Conservation (phyloP, 306 rosid genomes). For the Ormosia semicastrata region DNA sequence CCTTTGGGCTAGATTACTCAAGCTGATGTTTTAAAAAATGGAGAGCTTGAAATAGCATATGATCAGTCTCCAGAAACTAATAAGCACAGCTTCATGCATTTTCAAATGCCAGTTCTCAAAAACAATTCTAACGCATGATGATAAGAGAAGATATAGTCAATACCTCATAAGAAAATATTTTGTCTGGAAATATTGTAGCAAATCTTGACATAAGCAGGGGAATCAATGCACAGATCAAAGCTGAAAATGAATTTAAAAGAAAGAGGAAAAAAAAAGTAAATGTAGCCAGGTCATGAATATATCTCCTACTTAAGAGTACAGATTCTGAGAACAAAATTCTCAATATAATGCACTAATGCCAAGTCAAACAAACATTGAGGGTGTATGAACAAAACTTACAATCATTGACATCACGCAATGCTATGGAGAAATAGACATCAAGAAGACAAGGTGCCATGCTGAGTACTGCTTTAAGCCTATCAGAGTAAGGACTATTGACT, state of each 20-base stretch:
- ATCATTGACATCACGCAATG: conserved; percentile 68
- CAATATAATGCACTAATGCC: conserved; percentile 1
- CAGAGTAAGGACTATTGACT: conserved; percentile 68
- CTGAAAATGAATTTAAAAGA: conserved; percentile 50
- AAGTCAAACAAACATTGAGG: conserved; percentile 20
- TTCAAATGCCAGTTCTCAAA: conserved; percentile 17
- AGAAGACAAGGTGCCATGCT: conserved; percentile 65
- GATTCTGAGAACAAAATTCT: background rate
- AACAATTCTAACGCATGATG: background rate
- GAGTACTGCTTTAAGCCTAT: conserved; percentile 74
- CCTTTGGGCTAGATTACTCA: background rate
- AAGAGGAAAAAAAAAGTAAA: conserved; percentile 16
- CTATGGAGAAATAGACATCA: conserved; percentile 75
- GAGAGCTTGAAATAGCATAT: background rate
- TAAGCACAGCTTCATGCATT: background rate
- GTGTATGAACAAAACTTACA: conserved; percentile 53
- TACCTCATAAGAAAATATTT: conserved; percentile 78
- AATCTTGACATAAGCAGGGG: conserved; percentile 89
- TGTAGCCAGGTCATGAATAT: conserved; percentile 12
- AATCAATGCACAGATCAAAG: conserved; percentile 89
- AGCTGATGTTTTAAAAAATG: background rate
- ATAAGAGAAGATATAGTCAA: conserved; percentile 24
- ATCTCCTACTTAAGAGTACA: background rate
- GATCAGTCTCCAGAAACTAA: background rate
- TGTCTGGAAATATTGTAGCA: conserved; percentile 82